Evolutionary conservation across 2,329 filamentous ascomycete species (phyloP).

Genomic region (Cladobotryum protrusum): DNA sequence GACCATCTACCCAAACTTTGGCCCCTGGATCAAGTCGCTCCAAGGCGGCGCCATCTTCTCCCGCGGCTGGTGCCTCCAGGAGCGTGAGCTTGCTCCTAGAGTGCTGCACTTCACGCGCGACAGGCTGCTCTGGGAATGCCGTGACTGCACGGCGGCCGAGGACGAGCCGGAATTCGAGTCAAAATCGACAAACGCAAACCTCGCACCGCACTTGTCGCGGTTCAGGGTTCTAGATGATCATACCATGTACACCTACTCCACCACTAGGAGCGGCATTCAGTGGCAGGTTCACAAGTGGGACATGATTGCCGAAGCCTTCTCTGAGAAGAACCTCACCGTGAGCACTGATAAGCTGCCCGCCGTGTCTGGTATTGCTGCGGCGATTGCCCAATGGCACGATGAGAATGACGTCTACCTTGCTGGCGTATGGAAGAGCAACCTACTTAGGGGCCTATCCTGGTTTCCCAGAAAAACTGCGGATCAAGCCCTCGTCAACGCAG

Average conservation of each 20-base stretch:
- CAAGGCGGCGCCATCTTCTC: not conserved
- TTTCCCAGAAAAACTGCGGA: not conserved
- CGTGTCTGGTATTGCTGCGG: not conserved
- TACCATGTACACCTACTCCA: not conserved
- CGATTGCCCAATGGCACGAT: not conserved
- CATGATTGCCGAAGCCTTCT: not conserved
- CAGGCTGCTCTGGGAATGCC: slow-evolving; percentile 3
- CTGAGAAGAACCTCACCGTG: not conserved
- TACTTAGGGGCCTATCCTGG: not conserved
- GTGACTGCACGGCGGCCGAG: not conserved
- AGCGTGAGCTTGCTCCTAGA: not conserved
- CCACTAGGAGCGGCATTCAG: not conserved
- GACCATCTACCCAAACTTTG: slow-evolving; percentile 1
- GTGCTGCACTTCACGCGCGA: slow-evolving; percentile 1
- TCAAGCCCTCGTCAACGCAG: not conserved
- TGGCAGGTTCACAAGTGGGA: not conserved
- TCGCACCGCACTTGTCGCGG: not conserved
- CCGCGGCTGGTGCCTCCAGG: slow-evolving; percentile 1
- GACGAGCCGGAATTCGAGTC: not conserved
- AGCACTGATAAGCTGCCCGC: not conserved
- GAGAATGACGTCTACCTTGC: not conserved
- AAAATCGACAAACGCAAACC: not conserved
- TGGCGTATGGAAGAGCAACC: slow-evolving; percentile 1
- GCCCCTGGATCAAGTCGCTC: slow-evolving; percentile 1
- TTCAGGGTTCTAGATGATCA: not conserved